Percentiles rank a stretch among this genome's conserved stretches.
Evolutionary conservation across 257 asterid genomes (phyloP).

Genomic region (Apocynum venetum): DNA sequence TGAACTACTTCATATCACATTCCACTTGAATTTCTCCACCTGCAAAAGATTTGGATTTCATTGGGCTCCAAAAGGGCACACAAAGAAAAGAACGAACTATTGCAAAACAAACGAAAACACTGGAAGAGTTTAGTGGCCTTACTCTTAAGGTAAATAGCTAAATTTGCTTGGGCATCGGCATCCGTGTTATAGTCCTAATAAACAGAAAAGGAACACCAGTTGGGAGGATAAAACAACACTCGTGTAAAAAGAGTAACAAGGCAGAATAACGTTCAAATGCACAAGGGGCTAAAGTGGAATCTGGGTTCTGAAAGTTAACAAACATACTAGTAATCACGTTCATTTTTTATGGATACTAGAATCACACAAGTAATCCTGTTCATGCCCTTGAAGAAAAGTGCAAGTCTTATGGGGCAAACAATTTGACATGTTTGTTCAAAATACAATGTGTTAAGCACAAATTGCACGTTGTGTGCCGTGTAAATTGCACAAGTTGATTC

Average conservation of each 20-base stretch:
- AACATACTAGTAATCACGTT: no score
- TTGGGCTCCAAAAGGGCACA: conserved; percentile 2
- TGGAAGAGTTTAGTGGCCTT: conserved; percentile 18
- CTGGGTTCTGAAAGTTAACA: not conserved
- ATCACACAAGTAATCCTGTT: not conserved
- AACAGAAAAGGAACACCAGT: conserved; percentile 1
- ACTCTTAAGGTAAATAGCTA: conserved; percentile 67
- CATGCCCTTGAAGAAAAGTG: not conserved
- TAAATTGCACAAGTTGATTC: not conserved
- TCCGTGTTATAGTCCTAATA: conserved; percentile 72
- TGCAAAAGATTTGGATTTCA: conserved; percentile 31
- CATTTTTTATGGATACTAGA: no score
- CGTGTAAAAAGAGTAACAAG: not conserved
- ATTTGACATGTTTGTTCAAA: not conserved
- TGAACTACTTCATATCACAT: conserved; percentile 43
- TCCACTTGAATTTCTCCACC: conserved; percentile 81
- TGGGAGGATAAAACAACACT: not conserved
- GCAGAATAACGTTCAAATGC: not conserved
- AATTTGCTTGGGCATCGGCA: conserved; percentile 93
- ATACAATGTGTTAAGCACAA: not conserved
- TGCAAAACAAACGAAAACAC: not conserved
- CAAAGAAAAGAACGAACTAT: not conserved
- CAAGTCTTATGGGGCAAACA: not conserved
- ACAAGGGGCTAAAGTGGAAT: not conserved
- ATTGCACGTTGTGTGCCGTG: not conserved